A percentile compares a stretch with the other conserved stretches of the same genome.
phyloP scores from a whole-genome alignment of 2,329 filamentous ascomycete genomes.

The Verticillium tricorpus region DNA sequence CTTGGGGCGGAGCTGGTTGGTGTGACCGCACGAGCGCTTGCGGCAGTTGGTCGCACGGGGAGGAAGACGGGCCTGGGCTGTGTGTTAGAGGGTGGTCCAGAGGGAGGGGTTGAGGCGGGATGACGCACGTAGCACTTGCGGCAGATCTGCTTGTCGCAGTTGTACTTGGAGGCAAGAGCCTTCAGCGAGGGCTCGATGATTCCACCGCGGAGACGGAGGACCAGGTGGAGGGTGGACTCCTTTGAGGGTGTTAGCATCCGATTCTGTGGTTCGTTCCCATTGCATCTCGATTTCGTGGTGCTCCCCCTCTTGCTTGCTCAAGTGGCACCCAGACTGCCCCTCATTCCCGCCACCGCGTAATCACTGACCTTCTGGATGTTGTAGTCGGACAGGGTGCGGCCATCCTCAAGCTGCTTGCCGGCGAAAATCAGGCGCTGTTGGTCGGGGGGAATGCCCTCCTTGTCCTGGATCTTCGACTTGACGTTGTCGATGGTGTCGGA shows the following conservation, averaged over 20 bases:
- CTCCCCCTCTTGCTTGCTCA: background rate
- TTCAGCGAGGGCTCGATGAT: slow-evolving; percentile 99
- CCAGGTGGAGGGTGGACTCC: slow-evolving; percentile 97
- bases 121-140: slow-evolving; percentile 97
- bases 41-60: slow-evolving; percentile 99
- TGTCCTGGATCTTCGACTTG: slow-evolving; percentile 99
- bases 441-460: slow-evolving; percentile 97
- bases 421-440: slow-evolving; percentile 99
- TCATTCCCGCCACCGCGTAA: background rate
- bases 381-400: slow-evolving; percentile 94
- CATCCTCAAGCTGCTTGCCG: slow-evolving; percentile 98
- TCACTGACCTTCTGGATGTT: slow-evolving; percentile 94
- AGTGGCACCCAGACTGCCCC: background rate
- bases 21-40: slow-evolving; percentile 99
- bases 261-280: background rate
- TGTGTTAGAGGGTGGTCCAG: background rate
- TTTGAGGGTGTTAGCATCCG: slow-evolving; percentile 29
- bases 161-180: slow-evolving; percentile 98
- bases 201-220: slow-evolving; percentile 98
- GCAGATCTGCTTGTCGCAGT: slow-evolving; percentile 99
- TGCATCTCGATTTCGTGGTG: background rate
- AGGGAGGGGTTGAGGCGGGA: slow-evolving; percentile 1
- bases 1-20: slow-evolving; percentile 99
- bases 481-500: slow-evolving; percentile 99
- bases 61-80: slow-evolving; percentile 68